Evolutionary conservation across 2,329 filamentous ascomycete species (phyloP), one percentile per base, ranked within the genome.

Genomic region (Colletotrichum salicis): DNA sequence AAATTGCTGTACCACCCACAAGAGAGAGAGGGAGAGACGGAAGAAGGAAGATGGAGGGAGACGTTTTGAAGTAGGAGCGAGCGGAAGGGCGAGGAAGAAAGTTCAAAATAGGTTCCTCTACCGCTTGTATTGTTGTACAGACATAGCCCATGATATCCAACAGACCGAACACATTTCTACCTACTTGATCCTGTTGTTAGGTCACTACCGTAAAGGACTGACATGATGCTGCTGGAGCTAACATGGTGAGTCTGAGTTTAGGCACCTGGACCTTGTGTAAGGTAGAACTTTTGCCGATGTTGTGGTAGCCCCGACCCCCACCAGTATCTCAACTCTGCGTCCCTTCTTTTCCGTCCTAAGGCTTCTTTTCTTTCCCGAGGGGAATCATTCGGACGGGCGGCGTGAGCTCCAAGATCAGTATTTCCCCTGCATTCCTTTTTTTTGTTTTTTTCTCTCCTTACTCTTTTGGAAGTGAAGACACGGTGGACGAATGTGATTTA

Each of bases 121-220:
- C 60, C 58, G 59, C 41, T 64, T 68, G 59, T 66, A 57, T 41
- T 67, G 55, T 45, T 33, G 52, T 66, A 67, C 63, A 59, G 70
- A 66, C 51, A 61, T 68, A 73, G 59, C 68, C 63, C 62, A 67
- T 74, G 63, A 67, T 68, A 72, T 67, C 66, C 72, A 60, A 73
- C 72, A 68, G 64, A 74, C 35, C n/a, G 52, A 61, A 70, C 29
- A 41, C 35, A 63, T 56, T 74, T 62, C 19, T 35, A 66, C 37
- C 52, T 54, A 35, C 22, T 37, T n/a, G 31, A 3, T 24, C 29
- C n/a, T 11, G n/a, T 33, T 13, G 22, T 22, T 4, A 24, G 1
- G 3, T n/a, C 4, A 22, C 41, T n/a, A 48, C 41, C 27, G 52
- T 4, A 4, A 19, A 55, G 22, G 24, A 55, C 10, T 19, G 41